Percentiles rank a stretch among this genome's conserved stretches.
Evolutionary conservation across 139 green algal species (phyloP).

Genomic region (Ulvella scutata): DNA sequence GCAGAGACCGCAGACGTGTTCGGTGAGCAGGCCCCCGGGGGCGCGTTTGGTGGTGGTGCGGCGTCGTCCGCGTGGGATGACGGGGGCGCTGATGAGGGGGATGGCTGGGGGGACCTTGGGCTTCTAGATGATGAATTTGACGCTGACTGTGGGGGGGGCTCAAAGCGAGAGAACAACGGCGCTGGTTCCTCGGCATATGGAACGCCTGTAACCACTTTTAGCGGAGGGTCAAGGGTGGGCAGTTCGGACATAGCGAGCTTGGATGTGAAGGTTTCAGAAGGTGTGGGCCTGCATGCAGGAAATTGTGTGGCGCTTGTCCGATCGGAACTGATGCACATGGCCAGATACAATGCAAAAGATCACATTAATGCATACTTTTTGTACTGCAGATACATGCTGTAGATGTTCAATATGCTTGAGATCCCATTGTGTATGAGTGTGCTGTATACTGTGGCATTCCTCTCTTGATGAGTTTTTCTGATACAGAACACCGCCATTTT

Average conservation of each 20-base stretch:
- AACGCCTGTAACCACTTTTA: background rate
- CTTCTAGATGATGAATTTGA: background rate
- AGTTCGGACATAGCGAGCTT: background rate
- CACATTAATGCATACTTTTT: too few species aligned
- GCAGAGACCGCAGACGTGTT: background rate
- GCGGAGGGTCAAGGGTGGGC: background rate
- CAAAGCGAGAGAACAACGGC: background rate
- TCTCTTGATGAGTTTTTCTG: background rate
- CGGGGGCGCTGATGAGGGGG: background rate
- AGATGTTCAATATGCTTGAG: background rate
- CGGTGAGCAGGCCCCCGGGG: background rate
- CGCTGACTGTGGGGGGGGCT: background rate
- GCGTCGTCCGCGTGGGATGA: background rate
- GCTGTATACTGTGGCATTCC: background rate
- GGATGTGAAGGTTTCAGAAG: background rate
- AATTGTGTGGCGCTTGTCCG: too few species aligned
- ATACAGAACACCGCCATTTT: background rate
- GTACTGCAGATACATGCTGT: too few species aligned
- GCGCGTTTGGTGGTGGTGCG: background rate
- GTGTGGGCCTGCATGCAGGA: too few species aligned
- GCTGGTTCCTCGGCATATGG: background rate
- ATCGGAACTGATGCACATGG: too few species aligned
- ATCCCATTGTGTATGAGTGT: background rate
- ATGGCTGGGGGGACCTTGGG: background rate
- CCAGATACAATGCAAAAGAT: too few species aligned